phyloP scores from a whole-genome alignment of 2,329 filamentous ascomycete genomes.

The Dendryphion nanum region DNA sequence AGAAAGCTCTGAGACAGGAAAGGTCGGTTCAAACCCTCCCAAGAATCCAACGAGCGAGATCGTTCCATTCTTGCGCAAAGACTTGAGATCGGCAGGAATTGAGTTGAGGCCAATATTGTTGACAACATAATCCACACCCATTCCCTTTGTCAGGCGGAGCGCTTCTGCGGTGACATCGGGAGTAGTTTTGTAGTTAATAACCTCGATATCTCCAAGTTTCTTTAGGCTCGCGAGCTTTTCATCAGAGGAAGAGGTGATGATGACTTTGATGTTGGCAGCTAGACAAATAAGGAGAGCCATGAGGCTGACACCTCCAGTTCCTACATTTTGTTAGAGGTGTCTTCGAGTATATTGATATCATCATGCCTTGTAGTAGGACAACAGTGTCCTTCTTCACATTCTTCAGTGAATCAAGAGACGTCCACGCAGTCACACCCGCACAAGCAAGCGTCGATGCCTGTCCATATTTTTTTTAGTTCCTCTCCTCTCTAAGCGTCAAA shows the following conservation, averaged over 20 bases:
- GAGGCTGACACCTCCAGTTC: slow-evolving; percentile 38
- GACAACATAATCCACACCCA: slow-evolving; percentile 44
- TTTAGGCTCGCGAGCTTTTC: slow-evolving; percentile 52
- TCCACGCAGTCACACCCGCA: slow-evolving; percentile 12
- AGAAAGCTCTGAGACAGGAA: background rate
- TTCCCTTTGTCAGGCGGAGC: slow-evolving; percentile 43
- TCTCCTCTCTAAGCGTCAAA: background rate
- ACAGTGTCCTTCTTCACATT: background rate
- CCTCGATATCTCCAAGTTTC: slow-evolving; percentile 5
- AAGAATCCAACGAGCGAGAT: slow-evolving; percentile 6
- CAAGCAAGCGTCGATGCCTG: slow-evolving; percentile 4
- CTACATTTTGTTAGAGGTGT: slow-evolving; percentile 7
- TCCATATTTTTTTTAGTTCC: background rate
- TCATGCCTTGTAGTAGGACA: background rate
- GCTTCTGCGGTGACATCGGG: slow-evolving; percentile 49
- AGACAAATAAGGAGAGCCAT: slow-evolving; percentile 12
- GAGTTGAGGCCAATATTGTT: slow-evolving; percentile 20
- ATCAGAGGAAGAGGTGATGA: slow-evolving; percentile 56
- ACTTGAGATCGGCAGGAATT: slow-evolving; percentile 1
- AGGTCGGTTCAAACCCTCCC: background rate
- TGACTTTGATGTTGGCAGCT: slow-evolving; percentile 29
- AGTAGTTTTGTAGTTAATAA: slow-evolving; percentile 59
- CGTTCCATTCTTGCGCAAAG: background rate
- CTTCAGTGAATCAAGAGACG: slow-evolving; percentile 2
- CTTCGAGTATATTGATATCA: background rate